Evolutionary conservation across 148 eudicot genomes (phyloP).

Genomic region (Arbutus unedo): DNA sequence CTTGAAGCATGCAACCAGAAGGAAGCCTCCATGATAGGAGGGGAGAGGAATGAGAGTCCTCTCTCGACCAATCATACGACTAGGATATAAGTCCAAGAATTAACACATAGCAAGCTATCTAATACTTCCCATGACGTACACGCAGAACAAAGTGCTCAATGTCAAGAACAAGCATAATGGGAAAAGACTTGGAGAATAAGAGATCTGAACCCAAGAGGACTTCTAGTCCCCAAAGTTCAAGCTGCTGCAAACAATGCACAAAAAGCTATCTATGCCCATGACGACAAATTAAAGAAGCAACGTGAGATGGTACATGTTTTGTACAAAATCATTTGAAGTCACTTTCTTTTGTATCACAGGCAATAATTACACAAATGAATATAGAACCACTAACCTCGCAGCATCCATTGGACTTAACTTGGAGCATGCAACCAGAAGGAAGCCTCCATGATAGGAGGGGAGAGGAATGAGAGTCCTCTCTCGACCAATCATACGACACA

Average conservation of each 20-base stretch:
- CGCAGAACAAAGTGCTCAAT: not conserved
- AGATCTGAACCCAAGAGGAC: not conserved
- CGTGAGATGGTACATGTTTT: not conserved
- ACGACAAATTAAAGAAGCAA: not conserved
- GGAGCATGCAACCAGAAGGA: conserved; percentile 66
- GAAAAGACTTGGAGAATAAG: not conserved
- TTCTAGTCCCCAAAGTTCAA: not conserved
- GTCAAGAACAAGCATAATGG: not conserved
- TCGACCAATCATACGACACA: conserved; percentile 38
- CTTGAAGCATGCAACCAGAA: conserved; percentile 60
- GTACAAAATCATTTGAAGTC: not conserved
- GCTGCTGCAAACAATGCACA: not conserved
- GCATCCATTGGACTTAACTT: conserved; percentile 36
- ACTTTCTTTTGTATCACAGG: not conserved
- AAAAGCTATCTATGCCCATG: not conserved
- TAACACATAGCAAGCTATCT: not conserved
- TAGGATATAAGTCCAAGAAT: not conserved
- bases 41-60: conserved; percentile 17
- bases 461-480: conserved; percentile 14
- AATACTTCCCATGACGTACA: not conserved
- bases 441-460: conserved; percentile 39
- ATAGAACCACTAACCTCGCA: conserved; percentile 27
- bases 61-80: conserved; percentile 30
- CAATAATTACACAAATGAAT: not conserved
- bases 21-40: conserved; percentile 49